Base-by-base conservation (phyloP, 1,284 basidiomycete genomes). In the Golubevia pallescens region DNA sequence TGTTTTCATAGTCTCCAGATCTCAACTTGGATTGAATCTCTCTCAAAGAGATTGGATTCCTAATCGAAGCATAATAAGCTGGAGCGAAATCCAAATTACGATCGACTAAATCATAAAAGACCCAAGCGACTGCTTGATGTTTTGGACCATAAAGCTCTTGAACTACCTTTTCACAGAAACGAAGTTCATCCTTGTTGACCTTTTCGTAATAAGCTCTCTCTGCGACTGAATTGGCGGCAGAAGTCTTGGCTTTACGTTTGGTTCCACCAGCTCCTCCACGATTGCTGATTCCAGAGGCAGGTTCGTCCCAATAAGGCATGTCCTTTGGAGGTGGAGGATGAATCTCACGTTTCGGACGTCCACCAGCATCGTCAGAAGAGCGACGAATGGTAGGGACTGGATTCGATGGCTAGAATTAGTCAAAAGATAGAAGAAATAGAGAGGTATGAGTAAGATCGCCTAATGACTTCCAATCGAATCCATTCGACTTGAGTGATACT, bases 301-400 rank as follows among this genome's bases (percentile, higher is more conserved):
- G 75, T 55, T 86, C 89, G 78, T 94, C 93, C 32, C 90, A 89
- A 84, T 95, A 97, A 0, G 92, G 90, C 20, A 97, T 87, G 77
- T 98, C 96, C 86, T 94, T 95, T 0, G 94, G 91, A 14, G 94
- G 91, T 19, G 95, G 95, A 10, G 95, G 94, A 79, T 97, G 95
- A 52, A 97, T 95, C 86, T 98, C 96, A 62, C 96, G 93, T 87
- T 97, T 97, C 0, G 96, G 96, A 20, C 96, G 90, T n/a, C 90
- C 89, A 51, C 88, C 86, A 68, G 90, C 87, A 56, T 88, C 88
- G 28, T 86, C 86, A n/a, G 87, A 86, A 10, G 86, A 86, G 5
- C 86, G 83, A 23, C 86, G 84, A 42, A 86, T 82, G 28, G 74
- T 75, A 4, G 86, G 86, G 54, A 21, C 10, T 56, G 54, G 24